These are phyloP conservation scores for Malassezia caprae DNA, from an alignment of 1,284 basidiomycete species.

Conservation along the genomic window DNA sequence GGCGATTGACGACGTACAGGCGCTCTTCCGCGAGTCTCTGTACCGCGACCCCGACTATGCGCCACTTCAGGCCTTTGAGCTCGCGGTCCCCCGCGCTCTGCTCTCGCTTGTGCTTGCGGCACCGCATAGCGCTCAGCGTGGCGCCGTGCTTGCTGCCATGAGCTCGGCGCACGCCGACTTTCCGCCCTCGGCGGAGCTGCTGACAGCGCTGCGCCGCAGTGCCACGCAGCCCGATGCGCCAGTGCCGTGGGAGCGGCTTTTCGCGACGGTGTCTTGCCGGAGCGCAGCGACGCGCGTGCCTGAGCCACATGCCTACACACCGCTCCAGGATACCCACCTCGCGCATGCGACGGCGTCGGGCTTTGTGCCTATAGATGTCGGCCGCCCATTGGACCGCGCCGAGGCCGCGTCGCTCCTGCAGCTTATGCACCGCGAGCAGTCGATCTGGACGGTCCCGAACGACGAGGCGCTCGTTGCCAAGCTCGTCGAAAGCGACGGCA, in stretches of 20 bases:
- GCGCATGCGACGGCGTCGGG: constrained; percentile 18
- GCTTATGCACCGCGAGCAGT: constrained; percentile 25
- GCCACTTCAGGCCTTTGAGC: constrained; percentile 64
- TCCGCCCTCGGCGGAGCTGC: constrained; percentile 22
- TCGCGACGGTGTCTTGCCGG: constrained; percentile 4
- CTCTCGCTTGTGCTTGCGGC: constrained; percentile 23
- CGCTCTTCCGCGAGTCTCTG: constrained; percentile 61
- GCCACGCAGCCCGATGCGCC: constrained; percentile 4
- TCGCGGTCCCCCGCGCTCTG: constrained; percentile 61
- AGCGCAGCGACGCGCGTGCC: constrained; percentile 14
- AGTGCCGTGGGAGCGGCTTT: constrained; percentile 7
- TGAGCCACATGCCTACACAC: constrained; percentile 34
- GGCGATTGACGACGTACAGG: constrained; percentile 77
- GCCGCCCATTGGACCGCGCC: constrained; percentile 17
- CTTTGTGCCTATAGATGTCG: constrained; percentile 15
- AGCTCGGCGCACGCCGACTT: constrained; percentile 30
- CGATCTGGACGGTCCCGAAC: constrained; percentile 28
- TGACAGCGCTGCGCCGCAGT: constrained; percentile 20
- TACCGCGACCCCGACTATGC: constrained; percentile 73
- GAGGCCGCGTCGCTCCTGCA: constrained; percentile 30
- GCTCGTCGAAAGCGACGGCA: constrained; percentile 37
- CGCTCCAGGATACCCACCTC: constrained; percentile 23
- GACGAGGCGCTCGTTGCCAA: constrained; percentile 39
- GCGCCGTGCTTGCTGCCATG: constrained; percentile 25
- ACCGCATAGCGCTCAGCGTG: constrained; percentile 10